These are phyloP conservation scores for Selaginella tamariscina DNA, from an alignment of 75 land plant genomes.

Conservation along the genomic window DNA sequence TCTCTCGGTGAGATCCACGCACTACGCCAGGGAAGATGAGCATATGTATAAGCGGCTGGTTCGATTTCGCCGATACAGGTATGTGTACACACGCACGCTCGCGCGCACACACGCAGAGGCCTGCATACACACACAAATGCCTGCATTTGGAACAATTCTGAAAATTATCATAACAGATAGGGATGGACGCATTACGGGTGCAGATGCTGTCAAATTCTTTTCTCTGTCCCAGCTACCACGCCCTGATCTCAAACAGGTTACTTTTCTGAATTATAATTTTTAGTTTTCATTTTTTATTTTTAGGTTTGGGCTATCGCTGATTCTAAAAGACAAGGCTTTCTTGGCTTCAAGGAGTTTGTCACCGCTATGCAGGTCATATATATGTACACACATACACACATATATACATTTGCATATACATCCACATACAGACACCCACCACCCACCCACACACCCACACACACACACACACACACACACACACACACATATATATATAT, in stretches of 20 bases:
- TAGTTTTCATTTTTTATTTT: neutral
- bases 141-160: neutral
- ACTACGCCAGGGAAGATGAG: neutral
- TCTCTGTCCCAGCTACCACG: neutral
- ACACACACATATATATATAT: no score
- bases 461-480: no score
- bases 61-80: neutral
- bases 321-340: conserved; percentile 78
- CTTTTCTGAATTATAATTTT: neutral
- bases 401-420: no score
- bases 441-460: no score
- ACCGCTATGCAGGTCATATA: conserved; percentile 94
- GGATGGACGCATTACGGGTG: neutral
- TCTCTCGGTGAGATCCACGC: neutral
- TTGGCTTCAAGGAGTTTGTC: conserved; percentile 81
- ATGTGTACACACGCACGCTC: neutral
- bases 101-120: neutral
- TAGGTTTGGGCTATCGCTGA: conserved; percentile 97
- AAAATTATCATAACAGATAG: neutral
- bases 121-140: neutral
- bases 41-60: neutral
- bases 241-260: neutral
- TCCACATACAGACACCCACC: no score
- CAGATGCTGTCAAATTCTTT: neutral
- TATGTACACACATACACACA: no score